Percentiles rank a stretch among this genome's conserved stretches.
Conservation (phyloP, 2,329 filamentous ascomycete species). For the Exophiala mesophila region DNA sequence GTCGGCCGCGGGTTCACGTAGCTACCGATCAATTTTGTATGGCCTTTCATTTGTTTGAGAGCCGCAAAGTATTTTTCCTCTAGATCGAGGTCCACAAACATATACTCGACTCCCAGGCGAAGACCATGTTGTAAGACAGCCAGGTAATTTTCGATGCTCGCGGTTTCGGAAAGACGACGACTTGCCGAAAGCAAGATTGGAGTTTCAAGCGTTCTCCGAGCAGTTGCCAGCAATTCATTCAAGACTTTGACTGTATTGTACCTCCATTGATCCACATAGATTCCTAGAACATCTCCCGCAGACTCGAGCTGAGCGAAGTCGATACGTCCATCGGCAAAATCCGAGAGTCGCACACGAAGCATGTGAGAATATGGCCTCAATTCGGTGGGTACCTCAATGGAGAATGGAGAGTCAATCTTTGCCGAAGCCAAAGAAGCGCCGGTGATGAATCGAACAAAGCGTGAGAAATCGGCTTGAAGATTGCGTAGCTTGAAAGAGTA, state of each 20-base stretch:
- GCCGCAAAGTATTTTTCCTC: slow-evolving; percentile 30
- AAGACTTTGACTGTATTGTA: slow-evolving; percentile 47
- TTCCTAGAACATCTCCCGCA: slow-evolving; percentile 55
- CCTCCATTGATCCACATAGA: slow-evolving; percentile 56
- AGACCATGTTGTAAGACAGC: slow-evolving; percentile 37
- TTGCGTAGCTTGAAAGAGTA: slow-evolving; percentile 48
- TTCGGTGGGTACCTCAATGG: slow-evolving; percentile 56
- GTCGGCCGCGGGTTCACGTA: slow-evolving; percentile 17
- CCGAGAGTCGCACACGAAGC: slow-evolving; percentile 36
- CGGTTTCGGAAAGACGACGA: slow-evolving; percentile 2
- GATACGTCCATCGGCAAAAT: slow-evolving; percentile 31
- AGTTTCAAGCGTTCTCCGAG: slow-evolving; percentile 52
- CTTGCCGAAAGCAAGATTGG: slow-evolving; percentile 39
- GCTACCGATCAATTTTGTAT: slow-evolving; percentile 40
- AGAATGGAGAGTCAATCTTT: slow-evolving; percentile 57
- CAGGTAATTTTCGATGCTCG: slow-evolving; percentile 28
- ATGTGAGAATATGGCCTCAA: slow-evolving; percentile 47
- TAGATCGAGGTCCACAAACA: slow-evolving; percentile 35
- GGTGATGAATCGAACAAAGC: slow-evolving; percentile 55
- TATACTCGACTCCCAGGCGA: slow-evolving; percentile 38
- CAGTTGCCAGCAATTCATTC: slow-evolving; percentile 53
- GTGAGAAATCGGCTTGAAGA: slow-evolving; percentile 57
- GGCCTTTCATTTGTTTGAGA: slow-evolving; percentile 30
- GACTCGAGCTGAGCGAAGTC: slow-evolving; percentile 53
- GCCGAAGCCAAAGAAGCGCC: slow-evolving; percentile 48